Evolutionary conservation across 2,329 filamentous ascomycete genomes (phyloP).

Genomic region (Ustulina deusta): DNA sequence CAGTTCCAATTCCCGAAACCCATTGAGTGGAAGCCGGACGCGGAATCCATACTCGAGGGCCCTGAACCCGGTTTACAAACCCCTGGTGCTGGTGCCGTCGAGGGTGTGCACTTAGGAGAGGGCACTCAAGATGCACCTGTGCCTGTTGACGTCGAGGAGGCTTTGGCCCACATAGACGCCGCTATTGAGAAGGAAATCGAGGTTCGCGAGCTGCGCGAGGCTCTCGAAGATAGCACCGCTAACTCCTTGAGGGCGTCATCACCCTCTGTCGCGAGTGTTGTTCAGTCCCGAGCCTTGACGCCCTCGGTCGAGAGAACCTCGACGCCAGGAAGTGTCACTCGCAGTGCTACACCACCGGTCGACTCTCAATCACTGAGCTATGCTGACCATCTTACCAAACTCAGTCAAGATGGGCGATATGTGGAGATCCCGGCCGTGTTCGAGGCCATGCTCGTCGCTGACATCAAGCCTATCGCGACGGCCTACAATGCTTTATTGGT

Average conservation of each 20-base stretch:
- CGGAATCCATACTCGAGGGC: constrained; percentile 65
- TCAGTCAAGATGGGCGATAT: constrained; percentile 79
- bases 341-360: constrained; percentile 70
- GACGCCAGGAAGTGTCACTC: constrained; percentile 62
- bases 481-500: constrained; percentile 94
- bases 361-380: constrained; percentile 76
- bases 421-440: constrained; percentile 91
- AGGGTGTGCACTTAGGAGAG: constrained; percentile 47
- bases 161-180: constrained; percentile 85
- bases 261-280: constrained; percentile 54
- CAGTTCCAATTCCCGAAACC: constrained; percentile 90
- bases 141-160: constrained; percentile 65
- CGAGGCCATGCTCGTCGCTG: constrained; percentile 86
- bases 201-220: constrained; percentile 49
- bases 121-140: constrained; percentile 53
- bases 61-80: constrained; percentile 70
- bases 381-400: constrained; percentile 80
- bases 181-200: constrained; percentile 80
- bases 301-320: constrained; percentile 57
- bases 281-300: constrained; percentile 56
- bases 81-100: constrained; percentile 57
- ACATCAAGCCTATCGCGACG: constrained; percentile 81
- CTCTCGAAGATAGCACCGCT: constrained; percentile 45
- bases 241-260: constrained; percentile 55
- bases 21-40: constrained; percentile 85